Conservation (phyloP, 768 basidiomycete species). For the Kwoniella mangroviensis region DNA sequence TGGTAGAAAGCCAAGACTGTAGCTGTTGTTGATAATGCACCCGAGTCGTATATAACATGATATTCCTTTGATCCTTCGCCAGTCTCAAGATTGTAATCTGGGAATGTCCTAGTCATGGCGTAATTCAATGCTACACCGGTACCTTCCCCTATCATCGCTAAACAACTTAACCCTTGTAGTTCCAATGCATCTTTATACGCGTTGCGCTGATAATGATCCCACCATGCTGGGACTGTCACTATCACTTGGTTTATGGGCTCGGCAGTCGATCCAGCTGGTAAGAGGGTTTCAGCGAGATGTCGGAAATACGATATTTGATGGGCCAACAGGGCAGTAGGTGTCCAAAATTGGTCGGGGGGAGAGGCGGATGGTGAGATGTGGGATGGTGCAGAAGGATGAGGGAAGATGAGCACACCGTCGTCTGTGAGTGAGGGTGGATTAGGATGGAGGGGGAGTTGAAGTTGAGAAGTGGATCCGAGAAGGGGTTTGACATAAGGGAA, state of each 20-base stretch:
- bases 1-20: constrained; percentile 57
- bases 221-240: constrained; percentile 88
- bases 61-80: constrained; percentile 63
- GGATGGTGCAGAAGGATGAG: constrained; percentile 47
- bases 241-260: constrained; percentile 84
- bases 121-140: constrained; percentile 86
- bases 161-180: constrained; percentile 79
- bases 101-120: constrained; percentile 92
- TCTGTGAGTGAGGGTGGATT: constrained; percentile 40
- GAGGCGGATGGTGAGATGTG: constrained; percentile 55
- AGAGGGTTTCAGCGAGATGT: constrained; percentile 75
- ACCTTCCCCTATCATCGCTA: constrained; percentile 89
- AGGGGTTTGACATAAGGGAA: constrained; percentile 85
- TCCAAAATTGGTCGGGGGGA: constrained; percentile 62
- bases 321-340: constrained; percentile 84
- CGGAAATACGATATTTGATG: constrained; percentile 94
- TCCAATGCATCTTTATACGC: constrained; percentile 91
- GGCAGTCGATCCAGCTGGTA: constrained; percentile 59
- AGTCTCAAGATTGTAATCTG: constrained; percentile 55
- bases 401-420: constrained; percentile 49
- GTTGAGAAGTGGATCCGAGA: constrained; percentile 62
- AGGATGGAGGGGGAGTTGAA: constrained; percentile 50
- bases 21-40: constrained; percentile 65
- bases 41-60: constrained; percentile 93
- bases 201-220: constrained; percentile 86